These are phyloP conservation scores for Gentiana macrophylla DNA, from an alignment of 257 asterid species.

Conservation along the genomic window DNA sequence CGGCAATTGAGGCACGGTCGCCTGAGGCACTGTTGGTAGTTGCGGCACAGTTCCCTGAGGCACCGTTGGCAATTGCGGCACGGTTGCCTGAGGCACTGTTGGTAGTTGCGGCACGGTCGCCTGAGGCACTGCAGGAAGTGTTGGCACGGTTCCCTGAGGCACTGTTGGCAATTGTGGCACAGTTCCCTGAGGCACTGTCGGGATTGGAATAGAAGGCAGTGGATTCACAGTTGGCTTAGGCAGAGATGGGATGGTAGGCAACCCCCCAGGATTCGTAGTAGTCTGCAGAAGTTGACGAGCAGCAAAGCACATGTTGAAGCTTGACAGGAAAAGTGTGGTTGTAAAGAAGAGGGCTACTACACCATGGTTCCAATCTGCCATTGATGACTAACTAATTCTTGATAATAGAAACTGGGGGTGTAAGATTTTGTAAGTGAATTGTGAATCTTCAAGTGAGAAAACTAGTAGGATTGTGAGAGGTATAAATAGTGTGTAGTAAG, in stretches of 20 bases:
- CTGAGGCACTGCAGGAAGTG: neutral
- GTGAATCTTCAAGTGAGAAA: too few species aligned
- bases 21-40: neutral
- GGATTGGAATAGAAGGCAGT: neutral
- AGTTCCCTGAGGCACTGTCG: neutral
- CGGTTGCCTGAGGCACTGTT: too few species aligned
- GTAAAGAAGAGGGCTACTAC: constrained; percentile 3
- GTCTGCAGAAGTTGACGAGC: constrained; percentile 11
- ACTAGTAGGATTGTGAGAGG: too few species aligned
- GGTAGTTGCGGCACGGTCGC: constrained; percentile 2
- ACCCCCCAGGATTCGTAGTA: neutral
- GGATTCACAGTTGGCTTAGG: constrained; percentile 2
- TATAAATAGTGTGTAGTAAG: neutral
- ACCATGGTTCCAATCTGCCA: neutral
- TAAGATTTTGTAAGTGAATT: too few species aligned
- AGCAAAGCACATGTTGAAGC: constrained; percentile 4
- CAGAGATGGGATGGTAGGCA: constrained; percentile 6
- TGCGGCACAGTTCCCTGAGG: neutral
- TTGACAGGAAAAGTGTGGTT: constrained; percentile 5
- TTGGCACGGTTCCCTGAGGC: neutral
- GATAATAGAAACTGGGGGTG: too few species aligned
- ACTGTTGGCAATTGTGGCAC: neutral
- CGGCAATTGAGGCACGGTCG: too few species aligned
- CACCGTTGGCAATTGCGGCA: neutral
- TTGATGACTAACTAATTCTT: neutral